Conservation (phyloP, 2,329 filamentous ascomycete genomes). For the Colletotrichum salicis region DNA sequence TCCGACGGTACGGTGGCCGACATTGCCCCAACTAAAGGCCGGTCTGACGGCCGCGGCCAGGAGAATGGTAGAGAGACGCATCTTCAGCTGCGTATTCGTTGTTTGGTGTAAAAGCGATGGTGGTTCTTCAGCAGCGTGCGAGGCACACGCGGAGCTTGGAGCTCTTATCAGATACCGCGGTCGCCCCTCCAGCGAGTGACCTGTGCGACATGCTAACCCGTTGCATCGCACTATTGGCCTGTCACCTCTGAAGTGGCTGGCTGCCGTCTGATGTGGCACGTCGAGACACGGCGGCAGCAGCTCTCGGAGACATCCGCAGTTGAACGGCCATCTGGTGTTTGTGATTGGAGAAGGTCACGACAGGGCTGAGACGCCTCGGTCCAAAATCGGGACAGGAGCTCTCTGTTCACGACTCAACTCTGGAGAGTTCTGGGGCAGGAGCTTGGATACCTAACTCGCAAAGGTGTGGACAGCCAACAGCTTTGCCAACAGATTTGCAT, state of each 20-base stretch:
- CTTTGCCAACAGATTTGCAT: too few relatives aligned
- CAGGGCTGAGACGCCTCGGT: slow-evolving; percentile 10
- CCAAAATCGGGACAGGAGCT: slow-evolving; percentile 4
- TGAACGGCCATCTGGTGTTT: not conserved
- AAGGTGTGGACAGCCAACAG: too few relatives aligned
- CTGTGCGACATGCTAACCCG: slow-evolving; percentile 16
- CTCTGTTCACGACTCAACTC: not conserved
- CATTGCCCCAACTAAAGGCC: slow-evolving; percentile 29
- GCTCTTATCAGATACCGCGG: slow-evolving; percentile 14
- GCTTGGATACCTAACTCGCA: not conserved
- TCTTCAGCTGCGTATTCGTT: not conserved
- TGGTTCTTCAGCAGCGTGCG: not conserved
- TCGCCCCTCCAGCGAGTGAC: not conserved
- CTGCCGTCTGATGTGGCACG: slow-evolving; percentile 24
- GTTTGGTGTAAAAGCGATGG: not conserved
- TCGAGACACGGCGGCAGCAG: slow-evolving; percentile 7
- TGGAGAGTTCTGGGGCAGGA: not conserved
- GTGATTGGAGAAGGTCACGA: slow-evolving; percentile 23
- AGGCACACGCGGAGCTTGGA: not conserved
- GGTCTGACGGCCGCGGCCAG: slow-evolving; percentile 5
- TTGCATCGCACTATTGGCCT: slow-evolving; percentile 13
- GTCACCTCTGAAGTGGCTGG: slow-evolving; percentile 16
- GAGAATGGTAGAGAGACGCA: slow-evolving; percentile 16
- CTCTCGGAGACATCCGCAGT: slow-evolving; percentile 15
- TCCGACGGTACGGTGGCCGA: slow-evolving; percentile 36